phyloP scores from a whole-genome alignment of 192 early-diverging fungal genomes.

The Backusella macrospora region DNA sequence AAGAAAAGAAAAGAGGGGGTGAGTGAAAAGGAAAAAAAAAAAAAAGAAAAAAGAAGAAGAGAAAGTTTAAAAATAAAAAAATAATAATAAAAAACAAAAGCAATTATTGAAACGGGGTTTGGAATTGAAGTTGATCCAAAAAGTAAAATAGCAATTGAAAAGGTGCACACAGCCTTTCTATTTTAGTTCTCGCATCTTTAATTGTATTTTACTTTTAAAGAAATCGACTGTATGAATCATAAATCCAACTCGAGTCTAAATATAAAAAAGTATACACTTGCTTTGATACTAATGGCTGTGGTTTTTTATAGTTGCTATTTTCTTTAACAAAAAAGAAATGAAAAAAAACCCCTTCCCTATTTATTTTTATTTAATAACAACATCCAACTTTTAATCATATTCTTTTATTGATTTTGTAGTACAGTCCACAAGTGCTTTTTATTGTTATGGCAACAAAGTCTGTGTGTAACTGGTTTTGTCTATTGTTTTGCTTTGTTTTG shows the following conservation, averaged over 20 bases:
- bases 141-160: background rate
- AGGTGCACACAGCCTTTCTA: background rate
- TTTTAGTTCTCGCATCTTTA: background rate
- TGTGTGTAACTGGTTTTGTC: too few relatives aligned
- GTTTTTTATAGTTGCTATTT: too few relatives aligned
- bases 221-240: background rate
- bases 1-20: constrained; percentile 31
- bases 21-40: too few relatives aligned
- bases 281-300: too few relatives aligned
- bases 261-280: background rate
- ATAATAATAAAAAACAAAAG: too few relatives aligned
- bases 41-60: constrained; percentile 20
- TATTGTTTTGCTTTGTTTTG: too few relatives aligned
- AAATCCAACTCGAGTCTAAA: background rate
- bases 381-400: too few relatives aligned
- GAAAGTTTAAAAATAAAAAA: constrained; percentile 22
- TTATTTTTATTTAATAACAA: background rate
- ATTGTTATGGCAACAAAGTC: background rate
- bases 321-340: too few relatives aligned
- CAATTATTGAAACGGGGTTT: background rate
- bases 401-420: too few relatives aligned
- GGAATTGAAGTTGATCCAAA: background rate
- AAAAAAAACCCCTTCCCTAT: too few relatives aligned
- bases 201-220: constrained; percentile 13
- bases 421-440: background rate